A percentile compares a stretch with the other conserved stretches of the same genome.
Evolutionary conservation across 495 filamentous ascomycete genomes (phyloP).

Genomic region (Hypoxylon fuscum): DNA sequence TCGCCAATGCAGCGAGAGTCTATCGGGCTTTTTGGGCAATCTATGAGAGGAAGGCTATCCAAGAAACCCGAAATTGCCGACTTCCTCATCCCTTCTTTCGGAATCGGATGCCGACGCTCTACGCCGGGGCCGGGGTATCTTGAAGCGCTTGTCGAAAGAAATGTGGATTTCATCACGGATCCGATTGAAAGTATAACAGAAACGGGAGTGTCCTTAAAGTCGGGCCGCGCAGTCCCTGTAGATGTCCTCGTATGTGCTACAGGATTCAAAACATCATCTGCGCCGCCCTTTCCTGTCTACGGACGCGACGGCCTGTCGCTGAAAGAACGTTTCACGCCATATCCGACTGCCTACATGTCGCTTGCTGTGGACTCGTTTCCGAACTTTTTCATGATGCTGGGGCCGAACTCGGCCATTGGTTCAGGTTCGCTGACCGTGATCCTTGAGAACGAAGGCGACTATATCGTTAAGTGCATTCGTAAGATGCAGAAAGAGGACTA

Average conservation of each 20-base stretch:
- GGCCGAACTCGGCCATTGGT: slow-evolving; percentile 67
- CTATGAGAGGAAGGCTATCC: slow-evolving; percentile 48
- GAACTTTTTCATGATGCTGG: slow-evolving; percentile 70
- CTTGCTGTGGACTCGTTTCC: slow-evolving; percentile 71
- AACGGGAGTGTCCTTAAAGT: slow-evolving; percentile 58
- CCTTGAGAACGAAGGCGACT: slow-evolving; percentile 68
- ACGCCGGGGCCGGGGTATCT: slow-evolving; percentile 79
- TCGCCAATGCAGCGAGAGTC: slow-evolving; percentile 44
- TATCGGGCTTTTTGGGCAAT: slow-evolving; percentile 32
- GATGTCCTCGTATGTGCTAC: slow-evolving; percentile 75
- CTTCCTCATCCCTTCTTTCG: slow-evolving; percentile 65
- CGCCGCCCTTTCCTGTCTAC: slow-evolving; percentile 67
- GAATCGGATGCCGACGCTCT: slow-evolving; percentile 73
- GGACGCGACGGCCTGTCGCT: slow-evolving; percentile 60
- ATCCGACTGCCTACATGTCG: slow-evolving; percentile 71
- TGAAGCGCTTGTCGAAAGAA: slow-evolving; percentile 68
- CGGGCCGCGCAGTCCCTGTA: slow-evolving; percentile 52
- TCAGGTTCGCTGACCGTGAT: slow-evolving; percentile 64
- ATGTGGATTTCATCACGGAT: slow-evolving; percentile 67
- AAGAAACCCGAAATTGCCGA: slow-evolving; percentile 48
- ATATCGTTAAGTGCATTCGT: slow-evolving; percentile 68
- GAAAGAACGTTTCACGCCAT: slow-evolving; percentile 57
- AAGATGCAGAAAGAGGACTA: slow-evolving; percentile 76
- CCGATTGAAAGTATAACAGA: slow-evolving; percentile 63
- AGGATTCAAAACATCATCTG: slow-evolving; percentile 66